Conservation (phyloP, 2,329 filamentous ascomycete species). For the Verticillium nonalfalfae region DNA sequence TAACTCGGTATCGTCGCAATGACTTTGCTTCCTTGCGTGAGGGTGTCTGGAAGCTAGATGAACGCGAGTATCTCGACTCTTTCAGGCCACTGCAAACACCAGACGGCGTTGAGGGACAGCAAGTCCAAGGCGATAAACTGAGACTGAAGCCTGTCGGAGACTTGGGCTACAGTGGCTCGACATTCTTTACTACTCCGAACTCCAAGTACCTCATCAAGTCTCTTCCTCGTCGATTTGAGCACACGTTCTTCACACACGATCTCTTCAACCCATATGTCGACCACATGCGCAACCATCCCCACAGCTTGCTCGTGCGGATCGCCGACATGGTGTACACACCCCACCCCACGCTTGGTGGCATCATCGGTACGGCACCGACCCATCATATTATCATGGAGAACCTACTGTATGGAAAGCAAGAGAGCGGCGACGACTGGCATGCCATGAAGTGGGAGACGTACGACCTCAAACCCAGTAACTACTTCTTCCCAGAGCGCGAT, state of each 20-base stretch:
- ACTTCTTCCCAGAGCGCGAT: conserved; percentile 72
- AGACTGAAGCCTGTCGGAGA: conserved; percentile 55
- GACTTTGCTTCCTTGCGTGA: conserved; percentile 21
- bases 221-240: conserved; percentile 62
- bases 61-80: conserved; percentile 30
- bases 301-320: conserved; percentile 63
- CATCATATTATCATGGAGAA: conserved; percentile 80
- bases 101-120: conserved; percentile 38
- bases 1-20: conserved; percentile 18
- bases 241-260: conserved; percentile 62
- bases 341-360: conserved; percentile 49
- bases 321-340: conserved; percentile 60
- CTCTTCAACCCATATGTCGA: conserved; percentile 57
- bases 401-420: conserved; percentile 54
- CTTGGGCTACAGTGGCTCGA: conserved; percentile 69
- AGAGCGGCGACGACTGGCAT: conserved; percentile 26
- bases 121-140: conserved; percentile 23
- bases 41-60: conserved; percentile 24
- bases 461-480: conserved; percentile 67
- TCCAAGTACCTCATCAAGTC: conserved; percentile 66
- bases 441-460: conserved; percentile 58
- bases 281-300: conserved; percentile 54
- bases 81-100: conserved; percentile 18
- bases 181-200: conserved; percentile 64
- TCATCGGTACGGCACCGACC: conserved; percentile 55